Evolutionary conservation across 768 basidiomycete species (phyloP).

Genomic region (Lentinula boryana): DNA sequence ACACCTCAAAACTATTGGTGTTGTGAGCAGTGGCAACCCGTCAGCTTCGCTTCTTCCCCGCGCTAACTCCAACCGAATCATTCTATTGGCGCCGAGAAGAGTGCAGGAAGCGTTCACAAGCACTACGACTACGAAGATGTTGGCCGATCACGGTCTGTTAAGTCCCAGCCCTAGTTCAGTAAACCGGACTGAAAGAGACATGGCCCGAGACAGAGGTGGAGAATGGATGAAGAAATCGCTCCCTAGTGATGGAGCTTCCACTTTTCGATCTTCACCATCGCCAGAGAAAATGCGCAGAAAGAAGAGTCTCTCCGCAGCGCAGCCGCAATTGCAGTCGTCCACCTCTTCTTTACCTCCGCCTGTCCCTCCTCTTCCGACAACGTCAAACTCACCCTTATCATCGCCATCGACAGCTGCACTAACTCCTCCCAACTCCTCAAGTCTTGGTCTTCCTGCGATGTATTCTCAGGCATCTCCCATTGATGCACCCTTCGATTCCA

Average conservation of each 20-base stretch:
- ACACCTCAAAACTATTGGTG: neutral
- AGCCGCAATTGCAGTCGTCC: neutral
- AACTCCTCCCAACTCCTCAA: neutral
- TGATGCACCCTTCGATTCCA: neutral
- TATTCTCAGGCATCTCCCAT: neutral
- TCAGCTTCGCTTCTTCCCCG: neutral
- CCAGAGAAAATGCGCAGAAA: neutral
- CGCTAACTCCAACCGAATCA: slow-evolving; percentile 30
- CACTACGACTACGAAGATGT: slow-evolving; percentile 63
- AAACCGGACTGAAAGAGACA: slow-evolving; percentile 16
- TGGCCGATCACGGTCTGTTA: slow-evolving; percentile 63
- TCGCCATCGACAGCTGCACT: neutral
- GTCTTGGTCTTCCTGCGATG: neutral
- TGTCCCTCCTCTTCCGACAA: neutral
- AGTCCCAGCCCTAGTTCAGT: slow-evolving; percentile 18
- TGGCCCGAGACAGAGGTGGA: slow-evolving; percentile 14
- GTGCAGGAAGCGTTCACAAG: slow-evolving; percentile 80
- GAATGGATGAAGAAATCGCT: slow-evolving; percentile 23
- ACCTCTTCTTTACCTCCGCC: neutral
- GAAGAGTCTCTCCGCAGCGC: neutral
- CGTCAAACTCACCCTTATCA: neutral
- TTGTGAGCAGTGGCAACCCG: neutral
- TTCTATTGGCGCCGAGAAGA: slow-evolving; percentile 64
- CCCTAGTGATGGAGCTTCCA: slow-evolving; percentile 7
- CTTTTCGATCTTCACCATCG: neutral